A percentile compares a stretch with the other conserved stretches of the same genome.
phyloP scores from a whole-genome alignment of 2,329 filamentous ascomycete species.

The Drechslerella stenobrocha region DNA sequence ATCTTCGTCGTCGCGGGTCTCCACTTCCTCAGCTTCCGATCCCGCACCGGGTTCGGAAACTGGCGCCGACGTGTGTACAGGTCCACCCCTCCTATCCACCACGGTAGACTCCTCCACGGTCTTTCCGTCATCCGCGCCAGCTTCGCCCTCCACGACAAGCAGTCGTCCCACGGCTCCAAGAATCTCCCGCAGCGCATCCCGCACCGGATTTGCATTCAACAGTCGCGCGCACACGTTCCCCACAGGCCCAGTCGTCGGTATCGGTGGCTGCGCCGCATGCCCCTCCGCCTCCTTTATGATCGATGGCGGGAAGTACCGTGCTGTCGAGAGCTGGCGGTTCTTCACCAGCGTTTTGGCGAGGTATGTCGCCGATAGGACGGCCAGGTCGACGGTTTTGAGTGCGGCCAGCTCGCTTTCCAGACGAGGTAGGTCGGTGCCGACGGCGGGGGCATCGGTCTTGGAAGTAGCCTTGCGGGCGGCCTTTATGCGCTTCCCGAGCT shows the following conservation, averaged over 20 bases:
- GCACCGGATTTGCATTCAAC: slow-evolving; percentile 62
- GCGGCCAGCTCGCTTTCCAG: slow-evolving; percentile 66
- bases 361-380: slow-evolving; percentile 58
- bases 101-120: background rate
- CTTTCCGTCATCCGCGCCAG: slow-evolving; percentile 10
- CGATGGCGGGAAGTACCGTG: slow-evolving; percentile 57
- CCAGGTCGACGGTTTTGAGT: slow-evolving; percentile 60
- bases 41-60: no score
- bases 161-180: slow-evolving; percentile 43
- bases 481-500: slow-evolving; percentile 65
- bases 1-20: background rate
- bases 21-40: background rate
- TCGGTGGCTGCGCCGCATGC: slow-evolving; percentile 40
- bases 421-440: slow-evolving; percentile 59
- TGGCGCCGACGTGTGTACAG: no score
- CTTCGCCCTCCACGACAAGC: slow-evolving; percentile 12
- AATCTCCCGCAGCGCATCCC: slow-evolving; percentile 58
- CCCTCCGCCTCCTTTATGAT: slow-evolving; percentile 54
- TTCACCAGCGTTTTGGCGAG: slow-evolving; percentile 61
- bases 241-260: slow-evolving; percentile 39
- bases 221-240: slow-evolving; percentile 63
- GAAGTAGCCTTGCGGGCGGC: slow-evolving; percentile 48
- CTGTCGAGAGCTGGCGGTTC: slow-evolving; percentile 60
- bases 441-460: slow-evolving; percentile 54
- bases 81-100: background rate